Conservation (phyloP, 176 grass and related monocot species). For the Cenchrus fungigraminus region DNA sequence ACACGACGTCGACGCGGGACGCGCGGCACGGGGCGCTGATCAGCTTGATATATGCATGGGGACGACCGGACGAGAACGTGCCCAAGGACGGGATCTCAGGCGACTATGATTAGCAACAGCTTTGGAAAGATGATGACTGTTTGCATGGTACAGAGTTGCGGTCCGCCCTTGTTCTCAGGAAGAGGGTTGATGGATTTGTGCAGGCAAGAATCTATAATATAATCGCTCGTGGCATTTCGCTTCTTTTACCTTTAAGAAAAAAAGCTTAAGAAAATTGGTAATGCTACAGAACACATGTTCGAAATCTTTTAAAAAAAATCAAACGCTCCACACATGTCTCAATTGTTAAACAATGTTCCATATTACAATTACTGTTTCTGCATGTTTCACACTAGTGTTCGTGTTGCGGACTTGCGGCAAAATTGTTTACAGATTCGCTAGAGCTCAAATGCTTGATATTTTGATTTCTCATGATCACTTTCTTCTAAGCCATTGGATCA, state of each 20-base stretch:
- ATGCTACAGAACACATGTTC: too few species aligned
- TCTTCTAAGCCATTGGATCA: too few species aligned
- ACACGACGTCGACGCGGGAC: neutral
- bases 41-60: conserved; percentile 30
- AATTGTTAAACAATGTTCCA: too few species aligned
- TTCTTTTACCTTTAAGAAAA: neutral
- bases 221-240: neutral
- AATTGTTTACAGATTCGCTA: too few species aligned
- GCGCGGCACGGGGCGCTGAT: neutral
- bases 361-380: too few species aligned
- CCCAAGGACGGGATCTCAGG: neutral
- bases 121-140: neutral
- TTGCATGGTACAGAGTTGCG: conserved; percentile 25
- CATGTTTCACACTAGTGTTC: too few species aligned
- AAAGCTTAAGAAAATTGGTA: neutral
- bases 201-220: conserved; percentile 20
- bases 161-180: conserved; percentile 44
- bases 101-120: conserved; percentile 43
- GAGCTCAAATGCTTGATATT: too few species aligned
- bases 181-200: neutral
- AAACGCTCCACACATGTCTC: too few species aligned
- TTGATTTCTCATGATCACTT: too few species aligned
- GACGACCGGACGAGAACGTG: neutral
- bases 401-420: too few species aligned
- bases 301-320: too few species aligned